Percentiles rank a stretch among this genome's conserved stretches.
Conservation (phyloP, 148 eudicot species). For the Rhododendron ovatum region DNA sequence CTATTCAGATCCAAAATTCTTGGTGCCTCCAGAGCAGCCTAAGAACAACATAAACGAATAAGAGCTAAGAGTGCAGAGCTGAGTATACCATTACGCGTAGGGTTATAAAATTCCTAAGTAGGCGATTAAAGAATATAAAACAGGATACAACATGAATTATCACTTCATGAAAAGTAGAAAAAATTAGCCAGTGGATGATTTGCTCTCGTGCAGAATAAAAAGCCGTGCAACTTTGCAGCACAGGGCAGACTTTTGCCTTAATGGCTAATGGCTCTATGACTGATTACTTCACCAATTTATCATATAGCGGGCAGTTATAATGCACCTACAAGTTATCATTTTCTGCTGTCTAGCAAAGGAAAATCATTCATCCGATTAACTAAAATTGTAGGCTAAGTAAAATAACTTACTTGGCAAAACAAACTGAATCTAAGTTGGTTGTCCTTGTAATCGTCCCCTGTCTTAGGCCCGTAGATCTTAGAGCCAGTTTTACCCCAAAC, state of each 20-base stretch:
- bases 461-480: constrained; percentile 79
- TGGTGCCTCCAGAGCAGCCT: constrained; percentile 98
- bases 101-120: neutral
- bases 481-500: constrained; percentile 95
- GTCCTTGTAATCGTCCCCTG: constrained; percentile 74
- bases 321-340: neutral
- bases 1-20: constrained; percentile 66
- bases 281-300: neutral
- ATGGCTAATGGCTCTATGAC: neutral
- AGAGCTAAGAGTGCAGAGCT: neutral
- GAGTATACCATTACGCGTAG: neutral
- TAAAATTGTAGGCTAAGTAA: neutral
- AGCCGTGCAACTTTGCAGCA: neutral
- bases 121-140: neutral
- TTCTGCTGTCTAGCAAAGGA: neutral
- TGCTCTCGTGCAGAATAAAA: neutral
- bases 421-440: constrained; percentile 79
- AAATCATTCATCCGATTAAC: neutral
- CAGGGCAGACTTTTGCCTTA: neutral
- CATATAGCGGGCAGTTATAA: neutral
- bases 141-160: neutral
- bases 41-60: constrained; percentile 8
- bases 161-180: neutral
- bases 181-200: neutral
- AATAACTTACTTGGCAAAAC: constrained; percentile 57